A percentile compares a stretch with the other conserved stretches of the same genome.
phyloP scores from a whole-genome alignment of 805 yeast genomes.

The Tetrapisispora fleetii region DNA sequence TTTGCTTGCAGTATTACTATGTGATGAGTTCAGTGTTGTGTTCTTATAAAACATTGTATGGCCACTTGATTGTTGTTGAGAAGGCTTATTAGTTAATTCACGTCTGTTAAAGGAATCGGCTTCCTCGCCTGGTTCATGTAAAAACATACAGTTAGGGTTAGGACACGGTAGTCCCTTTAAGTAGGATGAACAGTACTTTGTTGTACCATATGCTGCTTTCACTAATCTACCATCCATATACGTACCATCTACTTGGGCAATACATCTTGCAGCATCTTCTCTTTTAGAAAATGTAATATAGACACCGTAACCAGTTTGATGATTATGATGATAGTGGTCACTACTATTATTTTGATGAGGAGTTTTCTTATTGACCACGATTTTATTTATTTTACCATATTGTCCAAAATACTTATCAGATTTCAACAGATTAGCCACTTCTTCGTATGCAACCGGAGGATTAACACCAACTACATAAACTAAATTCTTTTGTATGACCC shows the following conservation, averaged over 20 bases:
- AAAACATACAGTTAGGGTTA: slow-evolving; percentile 96
- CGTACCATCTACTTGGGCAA: slow-evolving; percentile 85
- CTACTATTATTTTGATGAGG: slow-evolving; percentile 26
- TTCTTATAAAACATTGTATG: slow-evolving; percentile 8
- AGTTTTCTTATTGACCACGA: slow-evolving; percentile 79
- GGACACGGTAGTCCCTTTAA: slow-evolving; percentile 93
- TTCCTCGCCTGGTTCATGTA: slow-evolving; percentile 99
- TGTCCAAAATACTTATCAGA: slow-evolving; percentile 97
- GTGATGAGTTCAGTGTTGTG: slow-evolving; percentile 6
- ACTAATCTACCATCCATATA: slow-evolving; percentile 82
- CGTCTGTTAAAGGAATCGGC: slow-evolving; percentile 88
- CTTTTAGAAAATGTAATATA: slow-evolving; percentile 88
- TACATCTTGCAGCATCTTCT: slow-evolving; percentile 93
- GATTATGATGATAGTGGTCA: slow-evolving; percentile 23
- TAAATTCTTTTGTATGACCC: slow-evolving; percentile 95
- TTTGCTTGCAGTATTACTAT: slow-evolving; percentile 1
- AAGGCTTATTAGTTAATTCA: slow-evolving; percentile 29
- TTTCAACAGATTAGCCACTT: slow-evolving; percentile 67
- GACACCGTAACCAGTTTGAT: slow-evolving; percentile 77
- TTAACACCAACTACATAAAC: slow-evolving; percentile 94
- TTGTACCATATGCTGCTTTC: slow-evolving; percentile 96
- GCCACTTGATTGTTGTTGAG: slow-evolving; percentile 11
- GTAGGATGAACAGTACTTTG: slow-evolving; percentile 95
- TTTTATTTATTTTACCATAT: slow-evolving; percentile 89
- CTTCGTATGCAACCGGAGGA: slow-evolving; percentile 68